Percentiles rank a stretch among this genome's conserved stretches.
These are phyloP conservation scores for Cucumis hystrix DNA, from an alignment of 306 rosid genomes.

Conservation along the genomic window DNA sequence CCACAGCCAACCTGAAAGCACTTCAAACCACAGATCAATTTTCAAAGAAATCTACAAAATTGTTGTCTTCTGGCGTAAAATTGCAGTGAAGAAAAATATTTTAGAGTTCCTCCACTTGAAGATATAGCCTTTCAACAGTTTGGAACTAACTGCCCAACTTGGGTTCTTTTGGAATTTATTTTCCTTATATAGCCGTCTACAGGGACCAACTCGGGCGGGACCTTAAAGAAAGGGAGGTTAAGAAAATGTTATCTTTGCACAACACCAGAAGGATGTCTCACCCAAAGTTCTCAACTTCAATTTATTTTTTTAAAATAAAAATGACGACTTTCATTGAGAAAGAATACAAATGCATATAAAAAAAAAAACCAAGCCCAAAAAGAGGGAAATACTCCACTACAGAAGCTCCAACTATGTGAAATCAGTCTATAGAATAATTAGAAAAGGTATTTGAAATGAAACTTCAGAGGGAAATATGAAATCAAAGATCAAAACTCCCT, in stretches of 20 bases:
- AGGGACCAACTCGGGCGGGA: not conserved
- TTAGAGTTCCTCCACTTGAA: not conserved
- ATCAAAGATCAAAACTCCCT: too few species aligned
- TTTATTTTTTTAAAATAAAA: not conserved
- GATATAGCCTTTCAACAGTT: not conserved
- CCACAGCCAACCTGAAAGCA: not conserved
- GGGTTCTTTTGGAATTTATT: not conserved
- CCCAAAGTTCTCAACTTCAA: not conserved
- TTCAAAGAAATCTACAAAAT: not conserved
- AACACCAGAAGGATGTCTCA: not conserved
- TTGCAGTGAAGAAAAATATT: not conserved
- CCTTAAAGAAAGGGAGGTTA: not conserved
- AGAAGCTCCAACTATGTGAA: too few species aligned
- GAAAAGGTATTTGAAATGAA: too few species aligned
- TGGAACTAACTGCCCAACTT: not conserved
- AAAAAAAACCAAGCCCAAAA: too few species aligned
- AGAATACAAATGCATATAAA: too few species aligned
- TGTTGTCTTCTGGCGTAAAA: not conserved
- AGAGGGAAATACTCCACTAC: too few species aligned
- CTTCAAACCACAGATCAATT: not conserved
- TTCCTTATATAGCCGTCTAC: not conserved
- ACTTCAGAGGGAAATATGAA: too few species aligned
- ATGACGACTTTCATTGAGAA: too few species aligned
- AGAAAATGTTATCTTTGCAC: not conserved
- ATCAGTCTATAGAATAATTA: too few species aligned